Base-by-base conservation (phyloP, 495 filamentous ascomycete genomes). In the Tetracladium setigerum region DNA sequence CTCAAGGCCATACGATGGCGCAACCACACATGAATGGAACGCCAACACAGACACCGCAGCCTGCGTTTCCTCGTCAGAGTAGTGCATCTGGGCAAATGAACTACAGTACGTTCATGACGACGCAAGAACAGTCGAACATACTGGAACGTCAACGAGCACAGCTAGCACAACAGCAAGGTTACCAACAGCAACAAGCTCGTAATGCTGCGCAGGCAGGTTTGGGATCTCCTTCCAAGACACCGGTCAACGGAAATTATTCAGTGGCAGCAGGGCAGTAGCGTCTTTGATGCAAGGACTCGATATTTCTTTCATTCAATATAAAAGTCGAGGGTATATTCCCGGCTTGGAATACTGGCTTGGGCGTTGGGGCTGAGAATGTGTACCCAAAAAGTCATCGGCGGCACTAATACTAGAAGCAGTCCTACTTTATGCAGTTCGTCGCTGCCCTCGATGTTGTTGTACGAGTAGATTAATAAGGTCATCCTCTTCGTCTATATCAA, bases 141-240 rank as follows among this genome's bases (percentile, higher is more conserved):
- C 56, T 58, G 46, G 55, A 58, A 16, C 52, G 53, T n/a, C 55
- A 58, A 38, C 36, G 52, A 22, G 55, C 52, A 41, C 58, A 58
- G 32, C 38, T 58, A 19, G 52, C 48, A 15, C 45, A 55, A 30
- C 57, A 59, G 37, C 51, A 54, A 38, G 27, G 7, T 7, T 15
- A 16, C 9, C 22, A 49, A 16, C 57, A 60, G 18, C 57, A 56
- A 22, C 46, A 52, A 46, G 57, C 54, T 24, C 45, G 53, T 46
- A 60, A 47, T 44, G 47, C 44, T 4, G 51, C 54, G 13, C 57
- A 56, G 24, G 50, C 57, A n/a, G 47, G 49, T 18, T 37, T 55
- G 30, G 47, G 38, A 18, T 49, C 50, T 31, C 44, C 54, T 17
- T 46, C 52, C 10, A 52, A 48, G 27, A 16, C 43, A 14, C 57